Conservation (phyloP, 202 grass and related monocot species). For the Elaeis oleifera region DNA sequence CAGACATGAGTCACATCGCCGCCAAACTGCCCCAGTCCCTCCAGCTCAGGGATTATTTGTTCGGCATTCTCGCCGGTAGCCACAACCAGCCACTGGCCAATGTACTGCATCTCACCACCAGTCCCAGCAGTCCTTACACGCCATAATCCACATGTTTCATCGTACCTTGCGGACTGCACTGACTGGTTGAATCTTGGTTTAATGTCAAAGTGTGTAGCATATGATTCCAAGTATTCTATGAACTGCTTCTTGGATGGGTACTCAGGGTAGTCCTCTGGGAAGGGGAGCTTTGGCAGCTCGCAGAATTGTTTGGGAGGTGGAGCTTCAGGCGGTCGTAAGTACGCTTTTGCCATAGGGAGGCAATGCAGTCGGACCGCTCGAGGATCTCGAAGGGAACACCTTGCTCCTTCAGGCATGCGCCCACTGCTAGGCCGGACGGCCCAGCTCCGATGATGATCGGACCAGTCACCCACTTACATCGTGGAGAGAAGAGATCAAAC, state of each 20-base stretch:
- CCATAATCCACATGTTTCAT: slow-evolving; percentile 24
- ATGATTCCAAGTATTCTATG: slow-evolving; percentile 28
- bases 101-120: slow-evolving; percentile 42
- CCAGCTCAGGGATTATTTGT: slow-evolving; percentile 19
- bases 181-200: slow-evolving; percentile 17
- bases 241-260: slow-evolving; percentile 34
- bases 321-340: slow-evolving; percentile 60
- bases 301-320: slow-evolving; percentile 67
- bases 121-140: background rate
- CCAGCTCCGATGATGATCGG: slow-evolving; percentile 33
- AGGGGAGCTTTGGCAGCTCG: slow-evolving; percentile 14
- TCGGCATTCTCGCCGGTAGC: slow-evolving; percentile 51
- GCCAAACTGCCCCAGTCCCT: slow-evolving; percentile 10
- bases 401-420: slow-evolving; percentile 5
- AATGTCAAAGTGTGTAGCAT: slow-evolving; percentile 22
- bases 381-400: slow-evolving; percentile 33
- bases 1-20: slow-evolving; percentile 28
- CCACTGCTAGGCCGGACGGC: slow-evolving; percentile 24
- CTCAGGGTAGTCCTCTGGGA: slow-evolving; percentile 24
- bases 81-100: slow-evolving; percentile 26
- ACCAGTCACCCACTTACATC: slow-evolving; percentile 28
- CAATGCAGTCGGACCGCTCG: slow-evolving; percentile 24
- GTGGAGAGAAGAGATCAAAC: background rate
- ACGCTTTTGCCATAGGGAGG: slow-evolving; percentile 51
- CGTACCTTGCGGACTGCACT: slow-evolving; percentile 28